phyloP scores from a whole-genome alignment of 2,329 filamentous ascomycete genomes.

The Penicillium verrucosum region DNA sequence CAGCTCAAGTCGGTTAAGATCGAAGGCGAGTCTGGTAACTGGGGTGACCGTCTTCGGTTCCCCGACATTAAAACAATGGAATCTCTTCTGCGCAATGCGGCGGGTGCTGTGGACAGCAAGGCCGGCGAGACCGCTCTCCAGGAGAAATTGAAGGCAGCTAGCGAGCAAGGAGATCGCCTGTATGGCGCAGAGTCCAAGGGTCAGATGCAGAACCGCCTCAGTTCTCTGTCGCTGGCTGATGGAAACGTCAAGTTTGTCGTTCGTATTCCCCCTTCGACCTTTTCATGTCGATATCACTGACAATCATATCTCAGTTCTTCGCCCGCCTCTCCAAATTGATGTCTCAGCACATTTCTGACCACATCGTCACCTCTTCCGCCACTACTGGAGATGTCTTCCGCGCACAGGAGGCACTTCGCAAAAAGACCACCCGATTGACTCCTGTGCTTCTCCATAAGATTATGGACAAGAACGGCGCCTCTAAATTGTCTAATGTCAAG shows the following conservation, averaged over 20 bases:
- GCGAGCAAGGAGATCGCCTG: not conserved
- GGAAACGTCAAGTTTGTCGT: slow-evolving; percentile 69
- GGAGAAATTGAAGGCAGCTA: not conserved
- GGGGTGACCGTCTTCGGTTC: slow-evolving; percentile 31
- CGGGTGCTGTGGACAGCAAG: not conserved
- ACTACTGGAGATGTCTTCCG: slow-evolving; percentile 55
- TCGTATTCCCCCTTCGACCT: slow-evolving; percentile 37
- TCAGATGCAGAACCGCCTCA: slow-evolving; percentile 16
- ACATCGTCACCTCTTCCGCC: slow-evolving; percentile 56
- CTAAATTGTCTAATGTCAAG: slow-evolving; percentile 64
- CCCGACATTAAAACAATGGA: slow-evolving; percentile 30
- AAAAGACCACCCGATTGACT: slow-evolving; percentile 25
- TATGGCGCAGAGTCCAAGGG: slow-evolving; percentile 12
- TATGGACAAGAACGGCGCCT: slow-evolving; percentile 47
- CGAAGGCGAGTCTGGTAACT: slow-evolving; percentile 22
- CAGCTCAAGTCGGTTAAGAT: slow-evolving; percentile 33
- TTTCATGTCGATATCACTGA: slow-evolving; percentile 9
- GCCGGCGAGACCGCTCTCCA: not conserved
- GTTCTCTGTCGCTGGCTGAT: slow-evolving; percentile 53
- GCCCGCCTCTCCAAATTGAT: slow-evolving; percentile 80
- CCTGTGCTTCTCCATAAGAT: slow-evolving; percentile 51
- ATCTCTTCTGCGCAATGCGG: slow-evolving; percentile 19
- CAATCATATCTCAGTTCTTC: slow-evolving; percentile 57
- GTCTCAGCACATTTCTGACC: slow-evolving; percentile 72
- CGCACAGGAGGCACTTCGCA: slow-evolving; percentile 6